phyloP scores from a whole-genome alignment of 2,329 filamentous ascomycete genomes.

The Eurotiales sp. region DNA sequence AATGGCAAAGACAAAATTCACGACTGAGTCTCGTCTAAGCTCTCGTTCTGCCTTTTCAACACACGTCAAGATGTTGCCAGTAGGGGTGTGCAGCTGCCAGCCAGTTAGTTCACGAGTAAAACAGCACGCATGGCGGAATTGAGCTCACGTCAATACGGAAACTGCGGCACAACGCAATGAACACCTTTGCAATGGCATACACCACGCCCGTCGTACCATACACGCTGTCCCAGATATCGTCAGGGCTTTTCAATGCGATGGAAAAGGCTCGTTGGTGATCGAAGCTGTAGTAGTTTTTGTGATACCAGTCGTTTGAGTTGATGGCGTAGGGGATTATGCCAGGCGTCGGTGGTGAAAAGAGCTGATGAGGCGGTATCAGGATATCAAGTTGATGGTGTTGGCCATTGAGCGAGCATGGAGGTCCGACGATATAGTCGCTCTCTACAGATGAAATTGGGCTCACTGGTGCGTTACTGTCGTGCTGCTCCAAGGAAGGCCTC shows the following conservation, averaged over 20 bases:
- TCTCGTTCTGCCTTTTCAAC: slow-evolving; percentile 29
- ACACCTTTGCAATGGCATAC: slow-evolving; percentile 34
- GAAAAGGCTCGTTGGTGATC: slow-evolving; percentile 17
- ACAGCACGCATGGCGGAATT: too few relatives aligned
- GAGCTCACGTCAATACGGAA: too few relatives aligned
- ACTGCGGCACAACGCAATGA: slow-evolving; percentile 28
- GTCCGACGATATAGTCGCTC: neutral
- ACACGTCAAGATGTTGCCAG: slow-evolving; percentile 28
- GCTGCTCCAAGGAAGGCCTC: slow-evolving; percentile 3
- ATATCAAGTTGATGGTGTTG: slow-evolving; percentile 5
- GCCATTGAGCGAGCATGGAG: neutral
- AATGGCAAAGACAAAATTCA: slow-evolving; percentile 28
- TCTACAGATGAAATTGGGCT: neutral
- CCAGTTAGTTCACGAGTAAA: slow-evolving; percentile 16
- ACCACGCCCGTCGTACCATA: slow-evolving; percentile 30
- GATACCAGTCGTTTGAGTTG: slow-evolving; percentile 29
- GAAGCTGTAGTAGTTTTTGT: slow-evolving; percentile 13
- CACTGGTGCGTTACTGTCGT: neutral
- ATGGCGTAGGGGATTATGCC: slow-evolving; percentile 29
- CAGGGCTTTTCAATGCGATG: slow-evolving; percentile 17
- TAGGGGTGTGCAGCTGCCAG: slow-evolving; percentile 28
- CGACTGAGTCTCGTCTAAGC: slow-evolving; percentile 24
- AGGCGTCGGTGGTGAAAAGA: slow-evolving; percentile 8
- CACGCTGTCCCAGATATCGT: slow-evolving; percentile 25
- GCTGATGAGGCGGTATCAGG: neutral